Base-by-base conservation (phyloP, 164 flowering plant species). In the Houttuynia cordata region DNA sequence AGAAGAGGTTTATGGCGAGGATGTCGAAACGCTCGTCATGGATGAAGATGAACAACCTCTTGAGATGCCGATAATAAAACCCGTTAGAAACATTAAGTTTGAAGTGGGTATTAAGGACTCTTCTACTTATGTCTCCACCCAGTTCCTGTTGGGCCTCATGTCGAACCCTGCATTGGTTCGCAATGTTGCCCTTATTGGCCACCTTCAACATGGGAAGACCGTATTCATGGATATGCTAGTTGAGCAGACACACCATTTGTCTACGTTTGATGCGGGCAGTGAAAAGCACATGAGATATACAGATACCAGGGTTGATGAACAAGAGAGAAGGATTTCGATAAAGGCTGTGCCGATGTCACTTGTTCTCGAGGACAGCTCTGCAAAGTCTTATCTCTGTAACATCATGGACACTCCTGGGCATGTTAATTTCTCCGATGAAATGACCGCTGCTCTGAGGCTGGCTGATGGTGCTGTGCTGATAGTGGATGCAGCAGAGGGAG, bases 281-380 rank as follows among this genome's bases (percentile, higher is more conserved):
- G 99, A 94, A 84, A 91, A 84, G 76, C 99, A 91, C 66, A 85
- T 85, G 91, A 83, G 96, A 67, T 94, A 94, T 69, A 94, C 99
- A 0, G 99, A 94, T 71, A 94, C 99, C 0, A 82, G 99, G 74
- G 77, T 94, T 60, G 99, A 94, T 74, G 99, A 94, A 75, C 99
- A 94, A 58, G 99, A 94, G 81, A 83, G 99, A 65, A 81, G 83
- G 78, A 88, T 94, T 67, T 91, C 97, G 9, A 94, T 94, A 30
- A 94, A 94, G 77, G 79, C 93, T 4, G 83, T 91, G 42, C 99
- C 99, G 0, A 91, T 94, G 99, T 80, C 99, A 2, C 87, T 94
- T 58, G 97, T 91, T 51, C 87, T 94, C 23, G 99, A 94, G 75
- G 96, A 94, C 72, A 83, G 96, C 70, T 88, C 83, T 59, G 81